A percentile compares a stretch with the other conserved stretches of the same genome.
Evolutionary conservation across 768 basidiomycete genomes (phyloP).

Genomic region (Lenzites betulinus): DNA sequence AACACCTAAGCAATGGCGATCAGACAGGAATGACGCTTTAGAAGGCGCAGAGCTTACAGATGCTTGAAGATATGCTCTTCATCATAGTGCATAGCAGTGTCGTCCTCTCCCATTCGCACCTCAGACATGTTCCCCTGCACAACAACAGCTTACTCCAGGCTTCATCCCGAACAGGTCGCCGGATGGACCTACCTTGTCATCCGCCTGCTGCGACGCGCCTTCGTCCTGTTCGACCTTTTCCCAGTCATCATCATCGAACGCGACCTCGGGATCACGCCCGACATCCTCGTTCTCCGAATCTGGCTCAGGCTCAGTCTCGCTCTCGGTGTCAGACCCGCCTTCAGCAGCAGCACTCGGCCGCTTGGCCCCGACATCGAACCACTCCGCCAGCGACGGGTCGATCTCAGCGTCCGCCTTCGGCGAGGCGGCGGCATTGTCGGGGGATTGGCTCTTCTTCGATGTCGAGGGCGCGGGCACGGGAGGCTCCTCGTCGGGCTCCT

Average conservation of each 20-base stretch:
- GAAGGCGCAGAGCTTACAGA: slow-evolving; percentile 50
- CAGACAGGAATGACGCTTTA: not conserved
- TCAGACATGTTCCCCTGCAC: slow-evolving; percentile 27
- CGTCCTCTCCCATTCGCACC: slow-evolving; percentile 72
- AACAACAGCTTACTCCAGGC: not conserved
- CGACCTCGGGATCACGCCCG: slow-evolving; percentile 28
- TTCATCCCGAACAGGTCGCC: not conserved
- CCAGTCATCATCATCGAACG: slow-evolving; percentile 43
- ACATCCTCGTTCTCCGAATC: slow-evolving; percentile 65
- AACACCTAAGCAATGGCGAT: slow-evolving; percentile 54
- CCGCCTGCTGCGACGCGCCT: not conserved
- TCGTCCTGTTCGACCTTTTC: slow-evolving; percentile 24
- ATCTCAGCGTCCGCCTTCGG: slow-evolving; percentile 33
- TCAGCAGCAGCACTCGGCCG: slow-evolving; percentile 20
- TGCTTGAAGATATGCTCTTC: slow-evolving; percentile 78
- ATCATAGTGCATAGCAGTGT: slow-evolving; percentile 76
- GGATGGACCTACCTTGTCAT: not conserved
- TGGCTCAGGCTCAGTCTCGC: slow-evolving; percentile 66
- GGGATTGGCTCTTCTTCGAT: slow-evolving; percentile 7
- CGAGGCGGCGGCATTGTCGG: not conserved
- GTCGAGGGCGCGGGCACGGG: not conserved
- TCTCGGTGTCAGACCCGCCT: slow-evolving; percentile 45
- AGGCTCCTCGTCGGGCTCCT: slow-evolving; percentile 16
- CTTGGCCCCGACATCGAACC: slow-evolving; percentile 52
- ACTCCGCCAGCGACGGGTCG: slow-evolving; percentile 54